phyloP scores from a whole-genome alignment of 1,284 basidiomycete genomes.

The Ustilago loliicola region DNA sequence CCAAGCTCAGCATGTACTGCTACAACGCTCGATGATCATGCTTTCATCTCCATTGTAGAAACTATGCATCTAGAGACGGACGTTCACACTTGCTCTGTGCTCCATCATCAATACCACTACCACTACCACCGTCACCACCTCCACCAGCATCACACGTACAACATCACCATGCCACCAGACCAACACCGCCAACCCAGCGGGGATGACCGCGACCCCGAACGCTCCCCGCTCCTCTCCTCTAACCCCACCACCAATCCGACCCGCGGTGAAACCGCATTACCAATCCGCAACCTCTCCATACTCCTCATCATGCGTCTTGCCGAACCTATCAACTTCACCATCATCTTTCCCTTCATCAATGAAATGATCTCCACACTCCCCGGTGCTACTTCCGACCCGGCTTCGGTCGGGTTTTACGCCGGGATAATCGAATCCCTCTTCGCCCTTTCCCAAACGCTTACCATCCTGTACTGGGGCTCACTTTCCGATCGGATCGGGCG shows the following conservation, averaged over 20 bases:
- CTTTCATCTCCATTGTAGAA: no score
- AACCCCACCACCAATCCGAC: no score
- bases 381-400: slow-evolving; percentile 12
- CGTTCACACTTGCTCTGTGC: background rate
- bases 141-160: no score
- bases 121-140: background rate
- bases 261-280: slow-evolving; percentile 72
- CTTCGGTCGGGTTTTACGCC: slow-evolving; percentile 73
- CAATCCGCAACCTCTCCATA: slow-evolving; percentile 74
- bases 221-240: slow-evolving; percentile 8
- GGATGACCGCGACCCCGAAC: slow-evolving; percentile 13
- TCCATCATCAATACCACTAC: background rate
- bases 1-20: no score
- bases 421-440: slow-evolving; percentile 75
- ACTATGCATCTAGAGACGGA: no score
- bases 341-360: slow-evolving; percentile 80
- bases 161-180: background rate
- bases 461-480: slow-evolving; percentile 72
- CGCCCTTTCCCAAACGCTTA: slow-evolving; percentile 66
- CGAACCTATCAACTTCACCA: slow-evolving; percentile 76
- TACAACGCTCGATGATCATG: no score
- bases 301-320: slow-evolving; percentile 72
- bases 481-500: slow-evolving; percentile 70
- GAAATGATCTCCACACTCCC: slow-evolving; percentile 72
- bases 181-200: background rate